A percentile compares a stretch with the other conserved stretches of the same genome.
These are phyloP conservation scores for Hanseniaspora lachancei DNA, from an alignment of 805 yeast genomes.

Conservation along the genomic window DNA sequence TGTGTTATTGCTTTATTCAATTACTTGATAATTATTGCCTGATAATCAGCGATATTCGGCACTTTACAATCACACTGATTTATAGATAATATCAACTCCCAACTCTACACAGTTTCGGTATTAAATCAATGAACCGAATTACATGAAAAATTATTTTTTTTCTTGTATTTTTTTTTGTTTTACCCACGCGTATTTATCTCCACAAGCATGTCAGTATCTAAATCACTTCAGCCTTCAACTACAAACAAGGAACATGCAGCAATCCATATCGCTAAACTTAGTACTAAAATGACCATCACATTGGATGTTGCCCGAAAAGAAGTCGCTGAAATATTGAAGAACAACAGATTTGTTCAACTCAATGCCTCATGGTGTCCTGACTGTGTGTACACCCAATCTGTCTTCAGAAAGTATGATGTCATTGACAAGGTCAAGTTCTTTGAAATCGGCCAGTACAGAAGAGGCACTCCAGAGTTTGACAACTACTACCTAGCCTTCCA, in stretches of 20 bases:
- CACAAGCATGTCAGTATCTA: neutral
- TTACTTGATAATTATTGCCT: too few relatives aligned
- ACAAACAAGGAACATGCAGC: neutral
- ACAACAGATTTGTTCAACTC: conserved; percentile 40
- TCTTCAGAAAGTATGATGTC: conserved; percentile 44
- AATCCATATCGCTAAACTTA: neutral
- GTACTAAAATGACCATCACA: conserved; percentile 2
- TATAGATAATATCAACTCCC: too few relatives aligned
- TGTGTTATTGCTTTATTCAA: too few relatives aligned
- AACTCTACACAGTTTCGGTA: neutral
- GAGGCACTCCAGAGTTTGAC: conserved; percentile 19
- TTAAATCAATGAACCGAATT: neutral
- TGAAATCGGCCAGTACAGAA: conserved; percentile 30
- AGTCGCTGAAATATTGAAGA: conserved; percentile 7
- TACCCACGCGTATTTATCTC: neutral
- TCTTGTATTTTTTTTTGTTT: too few relatives aligned
- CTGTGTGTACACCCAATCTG: conserved; percentile 47
- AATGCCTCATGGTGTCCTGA: conserved; percentile 74
- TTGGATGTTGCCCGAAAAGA: conserved; percentile 10
- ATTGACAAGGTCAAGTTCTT: conserved; percentile 38
- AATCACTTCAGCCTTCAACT: too few relatives aligned
- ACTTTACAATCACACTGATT: too few relatives aligned
- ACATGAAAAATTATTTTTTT: too few relatives aligned
- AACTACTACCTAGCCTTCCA: conserved; percentile 26
- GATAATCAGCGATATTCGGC: too few relatives aligned